Evolutionary conservation across 345 rosid genomes (phyloP).

Genomic region (Adansonia digitata): DNA sequence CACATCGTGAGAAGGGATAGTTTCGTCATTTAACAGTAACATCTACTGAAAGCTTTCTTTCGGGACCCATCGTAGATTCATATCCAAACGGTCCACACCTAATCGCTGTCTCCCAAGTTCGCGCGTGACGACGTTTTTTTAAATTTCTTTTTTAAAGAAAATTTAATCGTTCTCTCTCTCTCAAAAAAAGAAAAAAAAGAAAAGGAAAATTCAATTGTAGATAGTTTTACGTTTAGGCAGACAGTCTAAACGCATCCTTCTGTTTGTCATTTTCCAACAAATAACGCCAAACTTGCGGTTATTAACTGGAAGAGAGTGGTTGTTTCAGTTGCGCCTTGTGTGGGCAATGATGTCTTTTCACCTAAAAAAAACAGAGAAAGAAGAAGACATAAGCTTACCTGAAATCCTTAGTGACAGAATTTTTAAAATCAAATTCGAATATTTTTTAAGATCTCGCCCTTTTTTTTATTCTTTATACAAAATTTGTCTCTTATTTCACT

Average conservation of each 20-base stretch:
- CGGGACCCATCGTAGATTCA: neutral
- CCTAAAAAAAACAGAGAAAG: neutral
- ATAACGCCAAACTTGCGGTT: constrained; percentile 6
- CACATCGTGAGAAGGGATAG: too few relatives aligned
- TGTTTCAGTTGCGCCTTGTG: neutral
- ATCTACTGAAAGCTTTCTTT: constrained; percentile 10
- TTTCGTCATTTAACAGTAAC: neutral
- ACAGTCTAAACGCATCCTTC: neutral
- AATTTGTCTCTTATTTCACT: neutral
- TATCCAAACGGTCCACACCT: constrained; percentile 24
- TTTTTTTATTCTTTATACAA: too few relatives aligned
- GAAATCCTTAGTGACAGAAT: too few relatives aligned
- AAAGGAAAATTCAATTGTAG: too few relatives aligned
- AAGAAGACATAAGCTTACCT: constrained; percentile 5
- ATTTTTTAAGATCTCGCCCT: constrained; percentile 35
- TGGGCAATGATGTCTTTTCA: constrained; percentile 30
- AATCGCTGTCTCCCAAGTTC: constrained; percentile 22
- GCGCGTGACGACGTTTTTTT: constrained; percentile 25
- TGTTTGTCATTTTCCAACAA: neutral
- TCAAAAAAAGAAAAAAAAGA: too few relatives aligned
- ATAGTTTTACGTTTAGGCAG: too few relatives aligned
- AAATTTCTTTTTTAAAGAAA: too few relatives aligned
- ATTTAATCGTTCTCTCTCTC: too few relatives aligned
- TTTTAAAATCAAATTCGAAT: constrained; percentile 41
- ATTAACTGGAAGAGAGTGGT: constrained; percentile 14